Evolutionary conservation across 768 basidiomycete genomes (phyloP).

Genomic region (Lactarius tabidus): DNA sequence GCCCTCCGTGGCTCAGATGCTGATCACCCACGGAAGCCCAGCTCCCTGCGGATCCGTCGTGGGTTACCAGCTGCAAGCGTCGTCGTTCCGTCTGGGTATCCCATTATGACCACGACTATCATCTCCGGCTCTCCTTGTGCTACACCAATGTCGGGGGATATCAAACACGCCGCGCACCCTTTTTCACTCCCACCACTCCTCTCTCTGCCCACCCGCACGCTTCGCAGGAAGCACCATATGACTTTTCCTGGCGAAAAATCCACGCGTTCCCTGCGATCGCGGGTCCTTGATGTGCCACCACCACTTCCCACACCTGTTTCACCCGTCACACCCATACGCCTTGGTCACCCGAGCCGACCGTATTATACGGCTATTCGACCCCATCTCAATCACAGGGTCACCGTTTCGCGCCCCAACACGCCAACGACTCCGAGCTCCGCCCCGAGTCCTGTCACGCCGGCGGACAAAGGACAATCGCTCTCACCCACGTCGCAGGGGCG

Average conservation of each 20-base stretch:
- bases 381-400: background rate
- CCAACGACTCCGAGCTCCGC: constrained; percentile 6
- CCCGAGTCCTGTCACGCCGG: background rate
- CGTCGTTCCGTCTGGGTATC: background rate
- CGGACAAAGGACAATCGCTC: background rate
- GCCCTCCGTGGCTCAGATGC: background rate
- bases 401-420: background rate
- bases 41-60: constrained; percentile 10
- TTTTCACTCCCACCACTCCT: constrained; percentile 20
- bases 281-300: constrained; percentile 1
- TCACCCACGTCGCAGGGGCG: constrained; percentile 12
- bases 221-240: constrained; percentile 23
- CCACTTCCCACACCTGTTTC: background rate
- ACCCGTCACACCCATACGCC: constrained; percentile 10
- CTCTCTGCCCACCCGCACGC: constrained; percentile 8
- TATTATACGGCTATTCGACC: constrained; percentile 26
- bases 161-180: background rate
- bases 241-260: constrained; percentile 21
- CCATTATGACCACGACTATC: background rate
- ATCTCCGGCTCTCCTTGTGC: background rate
- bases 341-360: constrained; percentile 25
- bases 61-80: constrained; percentile 11
- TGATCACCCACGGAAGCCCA: background rate
- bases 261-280: constrained; percentile 17
- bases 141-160: background rate